These are phyloP conservation scores for Paecilomyces formosus DNA, from an alignment of 2,329 filamentous ascomycete species.

Conservation along the genomic window DNA sequence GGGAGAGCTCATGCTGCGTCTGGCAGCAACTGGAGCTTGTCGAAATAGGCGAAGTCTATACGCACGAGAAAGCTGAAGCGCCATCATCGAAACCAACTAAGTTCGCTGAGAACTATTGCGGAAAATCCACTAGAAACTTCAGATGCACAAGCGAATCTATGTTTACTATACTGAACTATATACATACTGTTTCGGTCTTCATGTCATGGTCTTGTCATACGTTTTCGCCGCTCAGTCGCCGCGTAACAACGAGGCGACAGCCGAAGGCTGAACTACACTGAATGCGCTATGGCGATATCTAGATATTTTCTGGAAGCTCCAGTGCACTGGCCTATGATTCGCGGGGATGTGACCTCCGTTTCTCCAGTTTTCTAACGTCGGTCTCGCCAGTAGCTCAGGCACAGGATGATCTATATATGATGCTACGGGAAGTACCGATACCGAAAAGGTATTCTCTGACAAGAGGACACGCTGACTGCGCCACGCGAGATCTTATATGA, in stretches of 20 bases:
- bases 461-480: neutral
- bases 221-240: too few species aligned
- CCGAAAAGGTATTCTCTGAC: neutral
- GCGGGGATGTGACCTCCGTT: neutral
- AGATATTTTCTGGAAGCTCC: neutral
- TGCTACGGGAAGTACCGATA: neutral
- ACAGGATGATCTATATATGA: neutral
- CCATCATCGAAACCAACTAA: neutral
- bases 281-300: neutral
- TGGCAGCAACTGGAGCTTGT: neutral
- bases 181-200: neutral
- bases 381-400: neutral
- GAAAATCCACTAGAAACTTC: neutral
- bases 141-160: neutral
- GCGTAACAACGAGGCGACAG: constrained; percentile 1
- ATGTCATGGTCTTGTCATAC: neutral
- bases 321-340: neutral
- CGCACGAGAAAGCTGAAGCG: neutral
- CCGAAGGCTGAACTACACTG: constrained; percentile 1
- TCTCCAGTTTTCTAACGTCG: neutral
- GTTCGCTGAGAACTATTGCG: neutral
- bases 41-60: neutral
- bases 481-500: too few species aligned
- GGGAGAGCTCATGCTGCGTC: neutral
- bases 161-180: neutral